Evolutionary conservation across 257 asterid species (phyloP).

Genomic region (Primulina huaijiensis): DNA sequence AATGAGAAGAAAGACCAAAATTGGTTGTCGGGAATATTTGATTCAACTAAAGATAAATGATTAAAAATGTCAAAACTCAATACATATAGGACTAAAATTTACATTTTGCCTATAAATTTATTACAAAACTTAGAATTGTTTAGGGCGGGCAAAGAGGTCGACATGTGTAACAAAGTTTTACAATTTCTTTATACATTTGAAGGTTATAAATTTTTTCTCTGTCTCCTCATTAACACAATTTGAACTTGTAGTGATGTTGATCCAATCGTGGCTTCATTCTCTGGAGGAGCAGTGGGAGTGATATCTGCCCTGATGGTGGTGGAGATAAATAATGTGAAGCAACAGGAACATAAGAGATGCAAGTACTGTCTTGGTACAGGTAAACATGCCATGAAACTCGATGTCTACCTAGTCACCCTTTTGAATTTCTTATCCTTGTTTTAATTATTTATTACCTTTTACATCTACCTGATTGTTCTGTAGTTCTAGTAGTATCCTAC

Average conservation of each 20-base stretch:
- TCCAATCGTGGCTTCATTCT: conserved; percentile 96
- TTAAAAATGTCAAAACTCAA: no score
- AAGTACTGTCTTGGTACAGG: conserved; percentile 97
- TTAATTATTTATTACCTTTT: not conserved
- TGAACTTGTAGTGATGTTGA: conserved; percentile 68
- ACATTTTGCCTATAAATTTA: no score
- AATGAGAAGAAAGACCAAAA: no score
- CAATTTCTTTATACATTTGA: no score
- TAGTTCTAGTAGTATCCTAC: not conserved
- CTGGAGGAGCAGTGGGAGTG: conserved; percentile 98
- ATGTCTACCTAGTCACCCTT: not conserved
- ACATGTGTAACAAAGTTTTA: not conserved
- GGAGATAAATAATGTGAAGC: conserved; percentile 95
- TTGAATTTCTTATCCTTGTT: not conserved
- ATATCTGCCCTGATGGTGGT: conserved; percentile 96
- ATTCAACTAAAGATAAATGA: no score
- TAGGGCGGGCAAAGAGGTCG: not conserved
- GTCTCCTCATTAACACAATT: conserved; percentile 2
- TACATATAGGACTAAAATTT: no score
- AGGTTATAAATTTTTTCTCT: not conserved
- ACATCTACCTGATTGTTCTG: not conserved
- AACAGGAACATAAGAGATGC: conserved; percentile 96
- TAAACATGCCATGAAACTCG: conserved; percentile 18
- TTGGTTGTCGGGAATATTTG: no score
- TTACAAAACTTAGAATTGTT: not conserved